Conservation (phyloP, 2,329 filamentous ascomycete species). For the Sclerotiophoma versabilis region DNA sequence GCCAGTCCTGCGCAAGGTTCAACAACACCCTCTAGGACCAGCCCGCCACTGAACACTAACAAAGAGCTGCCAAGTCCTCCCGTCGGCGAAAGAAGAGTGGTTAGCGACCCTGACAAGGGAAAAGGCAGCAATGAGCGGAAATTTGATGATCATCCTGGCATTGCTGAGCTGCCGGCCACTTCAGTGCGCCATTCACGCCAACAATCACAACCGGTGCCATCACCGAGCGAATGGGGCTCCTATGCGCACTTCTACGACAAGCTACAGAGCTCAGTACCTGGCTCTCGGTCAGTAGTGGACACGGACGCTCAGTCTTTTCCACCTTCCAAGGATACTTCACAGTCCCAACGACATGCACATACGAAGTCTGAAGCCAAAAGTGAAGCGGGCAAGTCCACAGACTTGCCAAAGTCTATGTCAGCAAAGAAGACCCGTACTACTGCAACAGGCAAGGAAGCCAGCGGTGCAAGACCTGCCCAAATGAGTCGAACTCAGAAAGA, state of each 20-base stretch:
- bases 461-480: constrained; percentile 34
- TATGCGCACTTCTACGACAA: constrained; percentile 12
- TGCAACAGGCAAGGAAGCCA: background rate
- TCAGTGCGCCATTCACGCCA: constrained; percentile 42
- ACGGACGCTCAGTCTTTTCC: background rate
- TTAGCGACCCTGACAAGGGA: constrained; percentile 22
- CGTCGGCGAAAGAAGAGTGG: constrained; percentile 22
- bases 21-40: constrained; percentile 14
- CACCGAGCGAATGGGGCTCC: constrained; percentile 16
- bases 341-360: background rate
- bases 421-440: background rate
- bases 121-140: constrained; percentile 16
- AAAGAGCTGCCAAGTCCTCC: constrained; percentile 43
- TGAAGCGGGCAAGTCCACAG: background rate
- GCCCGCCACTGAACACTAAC: constrained; percentile 38
- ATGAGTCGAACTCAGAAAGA: constrained; percentile 82
- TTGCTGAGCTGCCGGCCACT: constrained; percentile 28
- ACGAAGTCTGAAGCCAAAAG: background rate
- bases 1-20: constrained; percentile 7
- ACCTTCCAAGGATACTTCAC: background rate
- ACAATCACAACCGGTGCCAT: constrained; percentile 42
- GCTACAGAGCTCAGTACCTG: constrained; percentile 8
- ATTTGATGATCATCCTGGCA: constrained; percentile 23
- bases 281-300: background rate
- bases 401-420: background rate